Conservation (phyloP, 768 basidiomycete genomes). For the Lyophyllum semitale region DNA sequence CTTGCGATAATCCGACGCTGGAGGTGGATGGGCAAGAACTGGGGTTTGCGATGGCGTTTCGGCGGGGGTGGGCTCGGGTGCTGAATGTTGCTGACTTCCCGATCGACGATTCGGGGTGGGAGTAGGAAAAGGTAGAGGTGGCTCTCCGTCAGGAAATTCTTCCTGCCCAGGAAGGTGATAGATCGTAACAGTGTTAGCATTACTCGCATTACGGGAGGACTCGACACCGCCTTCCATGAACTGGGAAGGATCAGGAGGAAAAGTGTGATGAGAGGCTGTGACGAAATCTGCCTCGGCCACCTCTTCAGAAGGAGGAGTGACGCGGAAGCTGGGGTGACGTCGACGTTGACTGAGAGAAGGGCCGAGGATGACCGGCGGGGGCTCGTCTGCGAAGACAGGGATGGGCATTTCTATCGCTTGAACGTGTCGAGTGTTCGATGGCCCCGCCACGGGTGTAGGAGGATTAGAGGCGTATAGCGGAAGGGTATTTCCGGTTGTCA, state of each 20-base stretch:
- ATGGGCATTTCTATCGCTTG: constrained; percentile 35
- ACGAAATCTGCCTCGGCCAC: constrained; percentile 25
- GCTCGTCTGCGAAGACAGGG: constrained; percentile 17
- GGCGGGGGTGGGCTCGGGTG: constrained; percentile 4
- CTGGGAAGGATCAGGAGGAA: constrained; percentile 17
- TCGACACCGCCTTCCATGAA: constrained; percentile 13
- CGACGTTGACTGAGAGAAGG: constrained; percentile 22
- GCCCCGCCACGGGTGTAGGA: constrained; percentile 34
- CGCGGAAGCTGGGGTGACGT: constrained; percentile 29
- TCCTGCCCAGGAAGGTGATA: constrained; percentile 18
- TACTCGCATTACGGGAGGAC: constrained; percentile 5
- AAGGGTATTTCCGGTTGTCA: constrained; percentile 33
- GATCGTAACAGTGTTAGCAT: constrained; percentile 18
- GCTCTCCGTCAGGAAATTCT: constrained; percentile 3
- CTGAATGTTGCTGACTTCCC: constrained; percentile 7
- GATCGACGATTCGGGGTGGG: constrained; percentile 14
- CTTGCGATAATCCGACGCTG: constrained; percentile 37
- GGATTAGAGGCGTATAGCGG: constrained; percentile 40
- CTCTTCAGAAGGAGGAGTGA: constrained; percentile 32
- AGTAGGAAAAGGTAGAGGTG: constrained; percentile 6
- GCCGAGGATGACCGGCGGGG: constrained; percentile 6
- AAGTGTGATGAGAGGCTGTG: constrained; percentile 23
- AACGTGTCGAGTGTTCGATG: constrained; percentile 33
- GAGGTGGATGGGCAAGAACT: constrained; percentile 32
- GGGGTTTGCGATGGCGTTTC: constrained; percentile 25